A percentile compares a stretch with the other conserved stretches of the same genome.
phyloP scores from a whole-genome alignment of 805 yeast genomes.

The Metschnikowia bowlesiae region DNA sequence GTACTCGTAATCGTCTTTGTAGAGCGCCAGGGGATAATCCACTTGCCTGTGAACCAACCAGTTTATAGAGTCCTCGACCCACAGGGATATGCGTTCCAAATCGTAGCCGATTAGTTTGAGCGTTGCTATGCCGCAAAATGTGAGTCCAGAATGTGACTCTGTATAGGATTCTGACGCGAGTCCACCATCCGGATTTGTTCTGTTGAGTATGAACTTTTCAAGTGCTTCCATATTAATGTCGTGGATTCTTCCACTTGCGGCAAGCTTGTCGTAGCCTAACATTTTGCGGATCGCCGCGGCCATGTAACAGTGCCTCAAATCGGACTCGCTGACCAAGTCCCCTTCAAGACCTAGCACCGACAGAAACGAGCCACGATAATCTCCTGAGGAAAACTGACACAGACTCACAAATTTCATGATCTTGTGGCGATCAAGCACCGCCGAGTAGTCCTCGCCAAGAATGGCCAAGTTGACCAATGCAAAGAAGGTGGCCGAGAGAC shows the following conservation, averaged over 20 bases:
- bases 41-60: slow-evolving; percentile 70
- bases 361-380: slow-evolving; percentile 29
- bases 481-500: slow-evolving; percentile 72
- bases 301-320: slow-evolving; percentile 68
- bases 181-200: slow-evolving; percentile 61
- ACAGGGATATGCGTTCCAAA: slow-evolving; percentile 10
- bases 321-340: slow-evolving; percentile 56
- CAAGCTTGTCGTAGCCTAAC: slow-evolving; percentile 35
- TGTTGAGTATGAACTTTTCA: slow-evolving; percentile 26
- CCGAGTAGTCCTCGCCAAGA: slow-evolving; percentile 42
- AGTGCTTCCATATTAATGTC: slow-evolving; percentile 45
- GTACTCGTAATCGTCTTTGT: slow-evolving; percentile 31
- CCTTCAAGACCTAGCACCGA: slow-evolving; percentile 26
- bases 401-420: slow-evolving; percentile 50
- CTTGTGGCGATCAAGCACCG: slow-evolving; percentile 35
- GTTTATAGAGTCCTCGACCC: slow-evolving; percentile 35
- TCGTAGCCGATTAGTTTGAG: slow-evolving; percentile 38
- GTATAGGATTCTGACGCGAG: slow-evolving; percentile 46
- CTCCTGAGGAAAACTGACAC: slow-evolving; percentile 50
- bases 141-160: slow-evolving; percentile 84
- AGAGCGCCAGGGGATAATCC: slow-evolving; percentile 20
- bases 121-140: slow-evolving; percentile 76
- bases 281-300: slow-evolving; percentile 62
- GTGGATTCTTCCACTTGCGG: slow-evolving; percentile 15
- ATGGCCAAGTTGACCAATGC: slow-evolving; percentile 56